These are phyloP conservation scores for Rugonectria rugulosa DNA, from an alignment of 2,329 filamentous ascomycete genomes.

Conservation along the genomic window DNA sequence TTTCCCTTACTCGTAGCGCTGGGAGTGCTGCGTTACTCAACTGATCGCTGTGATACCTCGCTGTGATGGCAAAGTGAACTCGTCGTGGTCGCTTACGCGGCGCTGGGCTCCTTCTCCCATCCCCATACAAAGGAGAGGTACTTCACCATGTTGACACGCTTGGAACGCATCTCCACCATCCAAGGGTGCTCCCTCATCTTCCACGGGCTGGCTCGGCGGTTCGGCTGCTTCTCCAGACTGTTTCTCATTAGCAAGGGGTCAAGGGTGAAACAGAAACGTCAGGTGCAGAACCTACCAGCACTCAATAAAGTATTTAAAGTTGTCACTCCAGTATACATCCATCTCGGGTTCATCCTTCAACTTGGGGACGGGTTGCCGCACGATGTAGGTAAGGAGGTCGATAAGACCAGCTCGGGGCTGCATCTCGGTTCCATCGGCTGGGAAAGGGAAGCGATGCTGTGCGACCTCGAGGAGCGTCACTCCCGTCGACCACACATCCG, in stretches of 20 bases:
- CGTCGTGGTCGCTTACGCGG: conserved; percentile 32
- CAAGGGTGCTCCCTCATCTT: conserved; percentile 99
- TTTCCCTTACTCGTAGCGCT: conserved; percentile 10
- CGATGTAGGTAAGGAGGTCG: conserved; percentile 96
- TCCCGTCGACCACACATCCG: conserved; percentile 96
- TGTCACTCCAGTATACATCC: conserved; percentile 92
- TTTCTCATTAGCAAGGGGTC: conserved; percentile 32
- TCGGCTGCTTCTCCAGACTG: conserved; percentile 93
- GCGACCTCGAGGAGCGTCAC: conserved; percentile 99
- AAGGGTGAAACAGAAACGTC: background rate
- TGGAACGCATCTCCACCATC: conserved; percentile 96
- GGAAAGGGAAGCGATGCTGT: conserved; percentile 97
- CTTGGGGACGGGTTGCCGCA: conserved; percentile 92
- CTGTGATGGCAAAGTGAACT: too few species aligned
- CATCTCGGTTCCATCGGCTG: conserved; percentile 94
- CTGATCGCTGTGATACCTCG: conserved; percentile 20
- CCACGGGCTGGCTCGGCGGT: conserved; percentile 90
- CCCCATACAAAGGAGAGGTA: conserved; percentile 97
- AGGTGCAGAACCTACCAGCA: conserved; percentile 78
- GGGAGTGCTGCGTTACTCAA: conserved; percentile 18
- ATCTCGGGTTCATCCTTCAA: conserved; percentile 93
- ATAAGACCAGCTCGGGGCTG: conserved; percentile 92
- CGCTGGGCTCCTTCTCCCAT: conserved; percentile 68
- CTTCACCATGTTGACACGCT: conserved; percentile 96
- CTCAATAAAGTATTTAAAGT: conserved; percentile 99